Conservation (phyloP, 2,329 filamentous ascomycete genomes). For the Scytalidium lignicola region DNA sequence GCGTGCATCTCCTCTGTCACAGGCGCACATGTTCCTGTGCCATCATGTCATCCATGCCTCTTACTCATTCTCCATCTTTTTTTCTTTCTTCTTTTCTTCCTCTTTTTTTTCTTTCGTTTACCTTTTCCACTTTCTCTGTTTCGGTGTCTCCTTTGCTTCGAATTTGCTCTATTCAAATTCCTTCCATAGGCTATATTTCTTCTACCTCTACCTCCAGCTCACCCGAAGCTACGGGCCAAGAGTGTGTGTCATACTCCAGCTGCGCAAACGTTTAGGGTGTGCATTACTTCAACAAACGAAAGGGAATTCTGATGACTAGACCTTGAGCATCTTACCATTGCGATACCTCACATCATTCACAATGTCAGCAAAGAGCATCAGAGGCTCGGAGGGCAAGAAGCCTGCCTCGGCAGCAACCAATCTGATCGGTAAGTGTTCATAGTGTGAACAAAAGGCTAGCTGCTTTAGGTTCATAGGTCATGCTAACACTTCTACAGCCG, state of each 20-base stretch:
- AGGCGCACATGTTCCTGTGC: neutral
- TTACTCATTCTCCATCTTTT: neutral
- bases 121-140: neutral
- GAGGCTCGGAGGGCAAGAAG: slow-evolving; percentile 59
- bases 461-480: neutral
- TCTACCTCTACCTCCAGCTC: neutral
- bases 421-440: slow-evolving; percentile 65
- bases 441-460: neutral
- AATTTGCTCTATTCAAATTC: no score
- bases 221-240: neutral
- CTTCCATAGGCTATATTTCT: neutral
- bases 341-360: slow-evolving; percentile 1
- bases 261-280: no score
- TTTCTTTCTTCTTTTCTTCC: neutral
- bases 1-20: neutral
- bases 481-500: slow-evolving; percentile 52
- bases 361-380: slow-evolving; percentile 56
- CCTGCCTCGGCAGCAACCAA: slow-evolving; percentile 84
- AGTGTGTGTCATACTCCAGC: no score
- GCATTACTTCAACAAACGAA: no score
- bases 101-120: neutral
- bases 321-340: no score
- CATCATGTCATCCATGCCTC: neutral
- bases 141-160: no score
- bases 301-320: no score